These are phyloP conservation scores for Mycena vulgaris DNA, from an alignment of 768 basidiomycete genomes.

Conservation along the genomic window DNA sequence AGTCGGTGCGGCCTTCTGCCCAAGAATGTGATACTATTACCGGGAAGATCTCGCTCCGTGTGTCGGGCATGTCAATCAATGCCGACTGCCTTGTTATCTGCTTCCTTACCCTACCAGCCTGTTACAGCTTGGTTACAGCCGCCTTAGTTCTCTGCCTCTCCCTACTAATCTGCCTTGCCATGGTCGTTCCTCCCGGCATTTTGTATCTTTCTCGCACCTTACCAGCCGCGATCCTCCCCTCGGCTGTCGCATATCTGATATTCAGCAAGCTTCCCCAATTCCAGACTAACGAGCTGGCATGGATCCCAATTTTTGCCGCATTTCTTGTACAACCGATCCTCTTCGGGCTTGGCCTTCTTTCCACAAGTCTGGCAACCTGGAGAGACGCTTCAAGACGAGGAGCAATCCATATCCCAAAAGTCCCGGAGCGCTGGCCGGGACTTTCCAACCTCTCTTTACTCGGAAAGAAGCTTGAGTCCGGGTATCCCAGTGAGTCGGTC, in stretches of 20 bases:
- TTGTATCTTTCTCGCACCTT: conserved; percentile 23
- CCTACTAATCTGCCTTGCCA: too few species aligned
- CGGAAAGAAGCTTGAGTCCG: conserved; percentile 4
- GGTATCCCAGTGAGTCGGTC: conserved; percentile 25
- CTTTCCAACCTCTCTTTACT: conserved; percentile 3
- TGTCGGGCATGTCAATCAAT: too few species aligned
- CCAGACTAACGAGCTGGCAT: neutral
- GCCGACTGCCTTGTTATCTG: too few species aligned
- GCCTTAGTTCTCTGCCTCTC: too few species aligned
- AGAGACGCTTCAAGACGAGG: conserved; percentile 1
- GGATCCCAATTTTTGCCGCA: conserved; percentile 19
- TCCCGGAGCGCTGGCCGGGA: conserved; percentile 23
- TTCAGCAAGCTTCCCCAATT: conserved; percentile 13
- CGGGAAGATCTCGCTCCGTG: too few species aligned
- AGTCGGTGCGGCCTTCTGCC: too few species aligned
- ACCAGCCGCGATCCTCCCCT: conserved; percentile 21
- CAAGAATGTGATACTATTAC: too few species aligned
- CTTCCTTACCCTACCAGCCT: too few species aligned
- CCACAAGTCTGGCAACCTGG: neutral
- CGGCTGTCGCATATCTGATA: conserved; percentile 15
- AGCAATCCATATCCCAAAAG: conserved; percentile 15
- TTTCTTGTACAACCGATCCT: conserved; percentile 15
- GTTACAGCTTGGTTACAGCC: too few species aligned
- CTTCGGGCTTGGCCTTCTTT: neutral
- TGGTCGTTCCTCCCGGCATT: conserved; percentile 27